Conservation (phyloP, 2,329 filamentous ascomycete genomes). For the Akanthomyces lecanii region DNA sequence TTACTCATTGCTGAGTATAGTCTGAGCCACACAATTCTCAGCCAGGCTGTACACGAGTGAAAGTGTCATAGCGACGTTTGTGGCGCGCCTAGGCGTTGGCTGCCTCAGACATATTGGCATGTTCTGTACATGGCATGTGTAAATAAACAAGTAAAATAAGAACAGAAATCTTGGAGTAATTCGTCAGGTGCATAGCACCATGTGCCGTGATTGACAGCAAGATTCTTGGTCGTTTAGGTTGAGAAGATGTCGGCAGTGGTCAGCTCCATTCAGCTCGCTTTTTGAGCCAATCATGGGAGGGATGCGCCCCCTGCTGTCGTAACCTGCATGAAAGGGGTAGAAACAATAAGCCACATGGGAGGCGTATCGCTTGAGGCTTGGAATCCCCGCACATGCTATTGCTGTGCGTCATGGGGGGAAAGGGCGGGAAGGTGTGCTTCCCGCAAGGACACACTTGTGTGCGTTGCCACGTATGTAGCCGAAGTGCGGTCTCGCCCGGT, state of each 20-base stretch:
- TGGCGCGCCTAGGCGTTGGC: not conserved
- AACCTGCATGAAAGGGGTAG: not conserved
- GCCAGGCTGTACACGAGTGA: not conserved
- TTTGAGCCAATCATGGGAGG: not conserved
- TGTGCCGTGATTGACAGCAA: not conserved
- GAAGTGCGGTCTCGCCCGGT: not conserved
- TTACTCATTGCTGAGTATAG: not conserved
- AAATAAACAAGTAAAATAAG: not conserved
- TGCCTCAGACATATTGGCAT: not conserved
- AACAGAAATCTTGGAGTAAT: not conserved
- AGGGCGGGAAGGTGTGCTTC: not conserved
- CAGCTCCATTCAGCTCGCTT: constrained; percentile 6
- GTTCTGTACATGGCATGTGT: not conserved
- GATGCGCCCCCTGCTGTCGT: constrained; percentile 5
- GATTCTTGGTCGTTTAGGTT: not conserved
- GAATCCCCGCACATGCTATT: not conserved
- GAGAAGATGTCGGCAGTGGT: not conserved
- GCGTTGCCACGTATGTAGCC: constrained; percentile 1
- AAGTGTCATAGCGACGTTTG: not conserved
- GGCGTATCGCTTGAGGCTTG: constrained; percentile 4
- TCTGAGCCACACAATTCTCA: not conserved
- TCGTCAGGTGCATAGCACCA: not conserved
- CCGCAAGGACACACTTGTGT: not conserved
- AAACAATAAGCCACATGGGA: constrained; percentile 1
- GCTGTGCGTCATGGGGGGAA: constrained; percentile 6